A percentile compares a stretch with the other conserved stretches of the same genome.
Evolutionary conservation across 2,329 filamentous ascomycete species (phyloP).

Genomic region (Sporothrix euskadiensis): DNA sequence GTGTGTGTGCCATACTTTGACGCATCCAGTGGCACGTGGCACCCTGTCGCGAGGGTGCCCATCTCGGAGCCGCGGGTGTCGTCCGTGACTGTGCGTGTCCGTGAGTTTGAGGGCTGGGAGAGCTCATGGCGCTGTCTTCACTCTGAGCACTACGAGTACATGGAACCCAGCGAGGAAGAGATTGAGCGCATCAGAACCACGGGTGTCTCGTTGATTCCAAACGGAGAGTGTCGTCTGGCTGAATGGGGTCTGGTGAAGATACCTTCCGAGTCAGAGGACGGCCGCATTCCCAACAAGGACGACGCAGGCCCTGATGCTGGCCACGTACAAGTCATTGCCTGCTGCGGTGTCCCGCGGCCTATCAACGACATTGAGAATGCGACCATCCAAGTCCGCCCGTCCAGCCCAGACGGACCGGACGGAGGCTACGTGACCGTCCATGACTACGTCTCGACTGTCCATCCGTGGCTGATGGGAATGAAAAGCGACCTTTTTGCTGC

Average conservation of each 20-base stretch:
- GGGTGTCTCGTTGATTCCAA: too few relatives aligned
- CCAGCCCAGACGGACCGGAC: not conserved
- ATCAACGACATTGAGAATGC: slow-evolving; percentile 39
- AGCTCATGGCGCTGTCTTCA: slow-evolving; percentile 11
- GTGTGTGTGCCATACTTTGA: not conserved
- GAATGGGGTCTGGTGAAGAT: too few relatives aligned
- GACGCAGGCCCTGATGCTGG: not conserved
- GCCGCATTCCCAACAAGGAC: not conserved
- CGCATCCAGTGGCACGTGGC: not conserved
- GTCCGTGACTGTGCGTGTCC: slow-evolving; percentile 27
- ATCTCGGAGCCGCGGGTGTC: slow-evolving; percentile 27
- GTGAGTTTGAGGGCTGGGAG: slow-evolving; percentile 25
- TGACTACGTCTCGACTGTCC: slow-evolving; percentile 30
- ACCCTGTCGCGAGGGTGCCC: slow-evolving; percentile 23
- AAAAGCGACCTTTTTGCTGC: slow-evolving; percentile 17
- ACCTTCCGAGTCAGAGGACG: too few relatives aligned
- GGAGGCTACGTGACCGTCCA: slow-evolving; percentile 30
- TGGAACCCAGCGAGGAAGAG: not conserved
- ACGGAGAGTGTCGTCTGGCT: too few relatives aligned
- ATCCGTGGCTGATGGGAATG: slow-evolving; percentile 30
- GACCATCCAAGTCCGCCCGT: slow-evolving; percentile 41
- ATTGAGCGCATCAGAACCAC: too few relatives aligned
- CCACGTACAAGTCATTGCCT: slow-evolving; percentile 33
- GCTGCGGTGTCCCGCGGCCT: slow-evolving; percentile 37
- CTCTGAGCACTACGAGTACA: not conserved